Conservation (phyloP, 306 rosid genomes). For the Psophocarpus tetragonolobus region DNA sequence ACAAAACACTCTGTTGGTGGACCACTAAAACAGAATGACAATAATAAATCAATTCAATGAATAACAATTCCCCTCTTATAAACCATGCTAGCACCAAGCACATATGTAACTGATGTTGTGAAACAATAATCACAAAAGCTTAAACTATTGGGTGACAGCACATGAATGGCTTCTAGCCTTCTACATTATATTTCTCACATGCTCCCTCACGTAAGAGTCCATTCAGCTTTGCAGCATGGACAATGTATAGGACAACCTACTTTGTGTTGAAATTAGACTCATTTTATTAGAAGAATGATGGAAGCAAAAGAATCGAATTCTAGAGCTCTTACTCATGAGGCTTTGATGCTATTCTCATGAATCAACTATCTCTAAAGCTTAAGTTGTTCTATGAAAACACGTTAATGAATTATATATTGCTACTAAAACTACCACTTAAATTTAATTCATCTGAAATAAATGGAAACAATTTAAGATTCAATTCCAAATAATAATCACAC, state of each 20-base stretch:
- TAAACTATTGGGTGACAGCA: neutral
- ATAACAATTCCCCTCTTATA: slow-evolving; percentile 11
- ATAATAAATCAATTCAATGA: slow-evolving; percentile 33
- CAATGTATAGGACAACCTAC: neutral
- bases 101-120: neutral
- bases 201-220: neutral
- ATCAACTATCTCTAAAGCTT: neutral
- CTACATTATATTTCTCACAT: neutral
- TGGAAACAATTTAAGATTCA: slow-evolving; percentile 14
- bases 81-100: slow-evolving; percentile 22
- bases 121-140: neutral
- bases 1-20: slow-evolving; percentile 95
- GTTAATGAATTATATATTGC: neutral
- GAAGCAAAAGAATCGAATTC: neutral
- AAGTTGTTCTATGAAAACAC: neutral
- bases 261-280: neutral
- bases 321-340: neutral
- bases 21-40: slow-evolving; percentile 69
- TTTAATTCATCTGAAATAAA: slow-evolving; percentile 14
- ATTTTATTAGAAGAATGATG: neutral
- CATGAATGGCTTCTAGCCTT: neutral
- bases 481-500: neutral
- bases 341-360: neutral
- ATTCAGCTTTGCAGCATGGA: neutral
- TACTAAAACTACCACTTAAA: slow-evolving; percentile 13